phyloP scores from a whole-genome alignment of 2,329 filamentous ascomycete species.

The Periglandula ipomoeae region DNA sequence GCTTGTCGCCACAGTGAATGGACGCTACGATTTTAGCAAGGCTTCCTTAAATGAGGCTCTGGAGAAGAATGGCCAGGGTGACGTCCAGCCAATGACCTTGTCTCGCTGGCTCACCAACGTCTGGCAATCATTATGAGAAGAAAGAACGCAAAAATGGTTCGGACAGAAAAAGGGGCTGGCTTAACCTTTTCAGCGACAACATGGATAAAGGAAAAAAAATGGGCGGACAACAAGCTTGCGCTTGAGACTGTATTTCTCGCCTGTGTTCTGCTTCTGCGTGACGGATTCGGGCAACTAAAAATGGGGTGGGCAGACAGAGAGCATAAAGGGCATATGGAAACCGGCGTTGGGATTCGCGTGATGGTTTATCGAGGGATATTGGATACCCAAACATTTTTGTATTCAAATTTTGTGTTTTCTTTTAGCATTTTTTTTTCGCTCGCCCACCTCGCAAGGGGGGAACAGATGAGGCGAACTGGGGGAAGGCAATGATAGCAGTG shows the following conservation, averaged over 20 bases:
- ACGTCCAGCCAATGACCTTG: slow-evolving; percentile 41
- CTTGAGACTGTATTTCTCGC: no score
- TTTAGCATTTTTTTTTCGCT: not conserved
- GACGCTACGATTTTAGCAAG: slow-evolving; percentile 55
- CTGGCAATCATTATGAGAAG: slow-evolving; percentile 9
- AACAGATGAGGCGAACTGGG: not conserved
- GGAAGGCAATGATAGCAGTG: not conserved
- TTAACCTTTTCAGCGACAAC: no score
- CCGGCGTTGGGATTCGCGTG: not conserved
- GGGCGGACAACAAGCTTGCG: no score
- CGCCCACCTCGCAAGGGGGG: not conserved
- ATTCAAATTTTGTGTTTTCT: not conserved
- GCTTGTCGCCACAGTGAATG: slow-evolving; percentile 58
- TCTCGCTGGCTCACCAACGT: slow-evolving; percentile 39
- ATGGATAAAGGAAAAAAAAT: no score
- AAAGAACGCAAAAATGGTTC: not conserved
- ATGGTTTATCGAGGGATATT: not conserved
- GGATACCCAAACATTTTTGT: not conserved
- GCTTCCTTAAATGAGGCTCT: slow-evolving; percentile 50
- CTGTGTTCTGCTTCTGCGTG: not conserved
- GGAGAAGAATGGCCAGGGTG: slow-evolving; percentile 23
- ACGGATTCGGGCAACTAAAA: not conserved
- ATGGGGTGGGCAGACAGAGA: not conserved
- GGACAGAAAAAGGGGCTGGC: not conserved
- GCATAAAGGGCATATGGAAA: not conserved